phyloP scores from a whole-genome alignment of 1,139 yeast genomes.

The Debaryomyces sp. region DNA sequence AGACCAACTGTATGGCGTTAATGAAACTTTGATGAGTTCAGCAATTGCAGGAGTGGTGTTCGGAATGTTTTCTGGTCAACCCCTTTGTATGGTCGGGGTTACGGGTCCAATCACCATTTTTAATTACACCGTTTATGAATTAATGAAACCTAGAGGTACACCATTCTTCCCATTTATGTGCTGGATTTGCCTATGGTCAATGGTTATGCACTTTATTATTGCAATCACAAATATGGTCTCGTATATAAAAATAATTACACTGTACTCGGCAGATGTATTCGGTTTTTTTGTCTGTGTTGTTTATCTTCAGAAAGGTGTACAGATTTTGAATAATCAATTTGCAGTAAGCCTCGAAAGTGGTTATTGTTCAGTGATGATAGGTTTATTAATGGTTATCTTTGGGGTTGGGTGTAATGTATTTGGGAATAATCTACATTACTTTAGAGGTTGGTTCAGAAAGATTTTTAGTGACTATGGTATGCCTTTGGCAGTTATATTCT shows the following conservation, averaged over 20 bases:
- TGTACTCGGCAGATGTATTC: conserved; percentile 89
- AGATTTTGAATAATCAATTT: conserved; percentile 76
- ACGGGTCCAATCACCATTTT: conserved; percentile 94
- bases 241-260: conserved; percentile 71
- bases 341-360: conserved; percentile 55
- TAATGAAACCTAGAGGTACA: conserved; percentile 63
- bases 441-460: conserved; percentile 63
- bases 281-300: conserved; percentile 89
- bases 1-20: conserved; percentile 82
- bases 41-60: conserved; percentile 90
- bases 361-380: conserved; percentile 73
- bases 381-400: conserved; percentile 70
- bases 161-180: conserved; percentile 93
- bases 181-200: conserved; percentile 93
- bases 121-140: conserved; percentile 86
- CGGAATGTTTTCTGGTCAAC: conserved; percentile 87
- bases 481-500: conserved; percentile 80
- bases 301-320: conserved; percentile 90
- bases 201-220: conserved; percentile 74
- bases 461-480: conserved; percentile 87
- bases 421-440: conserved; percentile 61
- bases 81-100: conserved; percentile 93
- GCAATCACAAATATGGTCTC: conserved; percentile 74
- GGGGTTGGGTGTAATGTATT: conserved; percentile 69
- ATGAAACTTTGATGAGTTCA: conserved; percentile 80